These are phyloP conservation scores for Phytopythium litorale DNA, from an alignment of 352 stramenopile genomes.

Conservation along the genomic window DNA sequence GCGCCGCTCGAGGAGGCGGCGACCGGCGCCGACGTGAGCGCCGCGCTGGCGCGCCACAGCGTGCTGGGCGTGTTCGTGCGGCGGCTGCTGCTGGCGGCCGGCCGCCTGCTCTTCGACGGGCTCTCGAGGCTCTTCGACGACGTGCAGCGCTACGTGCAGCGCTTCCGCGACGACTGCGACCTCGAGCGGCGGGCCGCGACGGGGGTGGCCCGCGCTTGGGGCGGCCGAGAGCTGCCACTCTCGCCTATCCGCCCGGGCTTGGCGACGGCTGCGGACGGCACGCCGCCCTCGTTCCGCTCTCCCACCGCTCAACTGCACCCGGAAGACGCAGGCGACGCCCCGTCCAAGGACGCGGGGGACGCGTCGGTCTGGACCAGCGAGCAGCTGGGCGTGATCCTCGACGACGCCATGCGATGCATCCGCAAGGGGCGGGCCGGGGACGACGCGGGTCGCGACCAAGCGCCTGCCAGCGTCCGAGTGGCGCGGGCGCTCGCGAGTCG, in stretches of 20 bases:
- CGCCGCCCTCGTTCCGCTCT: slow-evolving; percentile 1
- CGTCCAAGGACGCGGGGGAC: slow-evolving; percentile 12
- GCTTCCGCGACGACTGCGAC: slow-evolving; percentile 33
- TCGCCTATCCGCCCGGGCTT: slow-evolving; percentile 24
- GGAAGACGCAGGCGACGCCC: neutral
- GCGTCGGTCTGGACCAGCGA: slow-evolving; percentile 43
- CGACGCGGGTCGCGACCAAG: no score
- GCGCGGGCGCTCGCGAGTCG: neutral
- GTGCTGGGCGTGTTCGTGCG: slow-evolving; percentile 69
- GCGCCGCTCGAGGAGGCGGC: slow-evolving; percentile 26
- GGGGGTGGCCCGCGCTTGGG: slow-evolving; percentile 10
- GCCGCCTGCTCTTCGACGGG: slow-evolving; percentile 63
- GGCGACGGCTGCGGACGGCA: neutral
- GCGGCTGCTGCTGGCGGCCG: slow-evolving; percentile 54
- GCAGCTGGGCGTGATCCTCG: slow-evolving; percentile 56
- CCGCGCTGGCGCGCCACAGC: slow-evolving; percentile 44
- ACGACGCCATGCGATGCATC: slow-evolving; percentile 34
- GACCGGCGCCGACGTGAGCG: slow-evolving; percentile 19
- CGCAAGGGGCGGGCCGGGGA: neutral
- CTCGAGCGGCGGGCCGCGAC: slow-evolving; percentile 12
- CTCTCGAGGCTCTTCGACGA: slow-evolving; percentile 67
- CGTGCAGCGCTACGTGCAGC: slow-evolving; percentile 43
- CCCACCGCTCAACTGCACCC: neutral
- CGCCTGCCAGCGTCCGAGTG: neutral
- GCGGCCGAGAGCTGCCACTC: slow-evolving; percentile 26